Conservation (phyloP, 1,139 yeast species). For the Casaregolazyma lundiana region DNA sequence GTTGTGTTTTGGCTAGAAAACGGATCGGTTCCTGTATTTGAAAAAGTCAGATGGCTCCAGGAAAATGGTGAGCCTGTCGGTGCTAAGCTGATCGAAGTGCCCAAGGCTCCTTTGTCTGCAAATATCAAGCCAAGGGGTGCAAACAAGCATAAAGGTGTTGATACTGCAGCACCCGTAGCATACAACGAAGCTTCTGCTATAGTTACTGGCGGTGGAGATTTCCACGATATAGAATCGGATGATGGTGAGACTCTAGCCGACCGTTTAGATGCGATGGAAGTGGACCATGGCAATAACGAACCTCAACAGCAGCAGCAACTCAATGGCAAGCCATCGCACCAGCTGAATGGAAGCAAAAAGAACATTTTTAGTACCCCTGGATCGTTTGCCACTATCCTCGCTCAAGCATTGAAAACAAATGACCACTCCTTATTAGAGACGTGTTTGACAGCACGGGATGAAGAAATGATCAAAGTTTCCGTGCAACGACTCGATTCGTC, state of each 20-base stretch:
- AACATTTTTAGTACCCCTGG: constrained; percentile 23
- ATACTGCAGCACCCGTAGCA: constrained; percentile 58
- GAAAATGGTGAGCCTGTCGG: constrained; percentile 22
- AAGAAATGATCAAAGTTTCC: constrained; percentile 65
- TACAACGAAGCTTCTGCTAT: constrained; percentile 70
- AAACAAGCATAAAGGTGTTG: constrained; percentile 48
- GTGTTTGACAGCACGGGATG: constrained; percentile 67
- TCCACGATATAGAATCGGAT: constrained; percentile 41
- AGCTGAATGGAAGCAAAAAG: constrained; percentile 6
- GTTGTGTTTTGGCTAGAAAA: constrained; percentile 68
- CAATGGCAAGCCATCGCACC: constrained; percentile 12
- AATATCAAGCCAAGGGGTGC: constrained; percentile 17
- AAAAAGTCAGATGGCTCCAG: constrained; percentile 53
- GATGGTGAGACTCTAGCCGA: constrained; percentile 39
- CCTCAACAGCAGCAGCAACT: constrained; percentile 14
- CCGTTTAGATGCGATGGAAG: constrained; percentile 38
- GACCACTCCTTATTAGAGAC: constrained; percentile 53
- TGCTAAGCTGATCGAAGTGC: constrained; percentile 21
- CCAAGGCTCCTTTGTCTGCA: constrained; percentile 19
- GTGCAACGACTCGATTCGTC: constrained; percentile 65
- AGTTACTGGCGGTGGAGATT: constrained; percentile 42
- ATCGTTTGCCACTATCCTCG: constrained; percentile 35
- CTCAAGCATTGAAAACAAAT: constrained; percentile 39
- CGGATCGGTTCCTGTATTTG: constrained; percentile 61
- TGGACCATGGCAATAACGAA: constrained; percentile 19